Evolutionary conservation across 306 rosid genomes (phyloP).

Genomic region (Clitoria ternatea): DNA sequence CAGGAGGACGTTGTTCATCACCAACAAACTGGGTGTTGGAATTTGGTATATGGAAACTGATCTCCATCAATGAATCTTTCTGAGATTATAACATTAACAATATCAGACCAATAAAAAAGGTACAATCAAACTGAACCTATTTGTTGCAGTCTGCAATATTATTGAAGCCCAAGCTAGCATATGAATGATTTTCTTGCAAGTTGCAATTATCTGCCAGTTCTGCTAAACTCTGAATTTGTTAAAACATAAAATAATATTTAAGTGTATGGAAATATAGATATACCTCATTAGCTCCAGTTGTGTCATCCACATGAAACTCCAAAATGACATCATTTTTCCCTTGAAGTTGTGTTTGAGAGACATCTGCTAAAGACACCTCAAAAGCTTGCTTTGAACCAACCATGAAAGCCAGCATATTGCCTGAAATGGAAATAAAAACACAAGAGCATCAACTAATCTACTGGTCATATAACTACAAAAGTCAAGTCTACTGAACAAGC

Average conservation of each 20-base stretch:
- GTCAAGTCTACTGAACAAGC: background rate
- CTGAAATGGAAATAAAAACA: slow-evolving; percentile 42
- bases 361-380: slow-evolving; percentile 97
- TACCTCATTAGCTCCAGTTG: slow-evolving; percentile 98
- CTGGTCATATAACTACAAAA: background rate
- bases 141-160: background rate
- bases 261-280: slow-evolving; percentile 9
- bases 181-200: background rate
- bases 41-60: slow-evolving; percentile 94
- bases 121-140: background rate
- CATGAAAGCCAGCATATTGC: slow-evolving; percentile 84
- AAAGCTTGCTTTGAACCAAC: slow-evolving; percentile 96
- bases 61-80: slow-evolving; percentile 99
- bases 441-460: background rate
- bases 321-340: slow-evolving; percentile 92
- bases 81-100: slow-evolving; percentile 33
- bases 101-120: background rate
- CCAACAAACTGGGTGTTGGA: slow-evolving; percentile 97
- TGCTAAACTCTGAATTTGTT: background rate
- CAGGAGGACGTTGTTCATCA: slow-evolving; percentile 88
- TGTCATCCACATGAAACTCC: slow-evolving; percentile 97
- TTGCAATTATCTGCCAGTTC: slow-evolving; percentile 1
- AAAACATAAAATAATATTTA: background rate
- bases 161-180: background rate
- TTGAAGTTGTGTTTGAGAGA: slow-evolving; percentile 89